Conservation (phyloP, 2,329 filamentous ascomycete genomes). For the Cryphonectria parasitica region DNA sequence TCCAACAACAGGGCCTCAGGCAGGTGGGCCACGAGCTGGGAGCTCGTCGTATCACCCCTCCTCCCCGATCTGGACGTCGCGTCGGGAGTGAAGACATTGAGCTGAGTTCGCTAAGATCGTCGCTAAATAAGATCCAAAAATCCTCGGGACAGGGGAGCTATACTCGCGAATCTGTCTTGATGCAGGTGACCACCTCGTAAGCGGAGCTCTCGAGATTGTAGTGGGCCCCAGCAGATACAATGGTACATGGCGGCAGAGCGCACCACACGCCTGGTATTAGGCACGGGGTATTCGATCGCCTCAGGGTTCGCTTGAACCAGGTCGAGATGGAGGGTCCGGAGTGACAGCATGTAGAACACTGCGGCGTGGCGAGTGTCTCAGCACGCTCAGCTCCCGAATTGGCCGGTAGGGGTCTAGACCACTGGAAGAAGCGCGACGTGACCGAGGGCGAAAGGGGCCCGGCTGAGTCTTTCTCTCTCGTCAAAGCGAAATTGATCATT, state of each 20-base stretch:
- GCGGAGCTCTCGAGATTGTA: conserved; percentile 9
- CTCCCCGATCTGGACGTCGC: not conserved
- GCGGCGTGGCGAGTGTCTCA: conserved; percentile 11
- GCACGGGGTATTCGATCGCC: not conserved
- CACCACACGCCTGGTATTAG: not conserved
- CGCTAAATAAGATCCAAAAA: conserved; percentile 2
- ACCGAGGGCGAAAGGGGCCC: not conserved
- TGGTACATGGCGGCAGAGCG: not conserved
- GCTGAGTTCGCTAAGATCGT: conserved; percentile 1
- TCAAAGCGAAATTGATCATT: not conserved
- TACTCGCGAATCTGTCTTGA: conserved; percentile 23
- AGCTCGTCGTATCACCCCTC: not conserved
- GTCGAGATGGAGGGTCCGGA: not conserved
- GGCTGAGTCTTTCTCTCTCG: not conserved
- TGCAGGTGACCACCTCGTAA: conserved; percentile 18
- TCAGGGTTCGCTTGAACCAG: not conserved
- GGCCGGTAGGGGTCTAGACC: conserved; percentile 3
- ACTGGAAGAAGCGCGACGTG: not conserved
- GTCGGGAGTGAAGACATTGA: not conserved
- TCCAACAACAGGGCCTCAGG: not conserved
- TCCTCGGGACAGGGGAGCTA: conserved; percentile 16
- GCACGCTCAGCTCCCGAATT: conserved; percentile 11
- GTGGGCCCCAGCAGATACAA: conserved; percentile 5
- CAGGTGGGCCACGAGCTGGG: not conserved
- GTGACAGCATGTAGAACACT: conserved; percentile 2